phyloP scores from a whole-genome alignment of 148 eudicot genomes.

The Selenicereus undatus region DNA sequence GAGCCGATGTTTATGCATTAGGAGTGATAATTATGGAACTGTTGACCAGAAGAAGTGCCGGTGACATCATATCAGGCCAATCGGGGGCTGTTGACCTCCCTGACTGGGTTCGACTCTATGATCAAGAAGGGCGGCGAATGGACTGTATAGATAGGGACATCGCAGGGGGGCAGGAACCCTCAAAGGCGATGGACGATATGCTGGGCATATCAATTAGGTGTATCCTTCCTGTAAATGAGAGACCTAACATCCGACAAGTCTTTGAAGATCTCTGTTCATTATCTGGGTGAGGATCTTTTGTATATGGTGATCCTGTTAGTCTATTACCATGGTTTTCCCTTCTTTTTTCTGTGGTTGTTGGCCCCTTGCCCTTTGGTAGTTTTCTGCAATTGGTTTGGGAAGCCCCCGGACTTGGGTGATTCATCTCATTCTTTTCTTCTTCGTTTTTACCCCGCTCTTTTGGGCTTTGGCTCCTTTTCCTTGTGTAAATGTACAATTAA shows the following conservation, averaged over 20 bases:
- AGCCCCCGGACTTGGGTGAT: slow-evolving; percentile 54
- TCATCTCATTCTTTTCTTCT: slow-evolving; percentile 49
- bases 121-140: slow-evolving; percentile 76
- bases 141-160: slow-evolving; percentile 87
- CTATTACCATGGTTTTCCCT: slow-evolving; percentile 28
- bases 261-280: slow-evolving; percentile 60
- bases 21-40: slow-evolving; percentile 93
- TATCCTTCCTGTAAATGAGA: slow-evolving; percentile 84
- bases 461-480: not conserved
- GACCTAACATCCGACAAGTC: slow-evolving; percentile 83
- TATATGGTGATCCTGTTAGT: slow-evolving; percentile 41
- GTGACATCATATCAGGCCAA: slow-evolving; percentile 92
- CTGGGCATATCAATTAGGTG: slow-evolving; percentile 77
- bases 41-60: slow-evolving; percentile 89
- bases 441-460: slow-evolving; percentile 20
- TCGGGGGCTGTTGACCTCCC: slow-evolving; percentile 94
- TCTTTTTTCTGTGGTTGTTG: slow-evolving; percentile 14
- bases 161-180: slow-evolving; percentile 62
- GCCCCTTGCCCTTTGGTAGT: slow-evolving; percentile 23
- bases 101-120: slow-evolving; percentile 91
- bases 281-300: slow-evolving; percentile 57
- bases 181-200: slow-evolving; percentile 73
- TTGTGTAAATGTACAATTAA: slow-evolving; percentile 75
- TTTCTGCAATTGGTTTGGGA: slow-evolving; percentile 33
- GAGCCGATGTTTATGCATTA: slow-evolving; percentile 84